Conservation (phyloP, 2,329 filamentous ascomycete species). For the Colletotrichum sp. region DNA sequence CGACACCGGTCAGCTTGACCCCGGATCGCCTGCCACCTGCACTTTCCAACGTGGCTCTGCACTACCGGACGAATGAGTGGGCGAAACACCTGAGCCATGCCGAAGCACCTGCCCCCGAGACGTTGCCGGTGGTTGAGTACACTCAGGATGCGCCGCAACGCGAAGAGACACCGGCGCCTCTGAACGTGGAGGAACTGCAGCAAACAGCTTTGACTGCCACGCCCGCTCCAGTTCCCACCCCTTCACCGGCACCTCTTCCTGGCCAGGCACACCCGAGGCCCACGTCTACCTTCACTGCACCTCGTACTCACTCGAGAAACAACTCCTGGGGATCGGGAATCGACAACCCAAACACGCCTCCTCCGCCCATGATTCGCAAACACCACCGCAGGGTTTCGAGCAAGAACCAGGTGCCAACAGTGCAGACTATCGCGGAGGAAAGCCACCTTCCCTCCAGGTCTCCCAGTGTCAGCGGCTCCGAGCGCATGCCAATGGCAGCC, state of each 20-base stretch:
- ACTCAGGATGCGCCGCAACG: slow-evolving; percentile 29
- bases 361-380: background rate
- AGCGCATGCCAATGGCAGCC: slow-evolving; percentile 13
- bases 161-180: slow-evolving; percentile 62
- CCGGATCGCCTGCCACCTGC: slow-evolving; percentile 71
- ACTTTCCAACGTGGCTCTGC: slow-evolving; percentile 77
- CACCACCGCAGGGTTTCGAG: slow-evolving; percentile 19
- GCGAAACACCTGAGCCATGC: slow-evolving; percentile 85
- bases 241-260: slow-evolving; percentile 32
- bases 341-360: background rate
- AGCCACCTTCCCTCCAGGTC: background rate
- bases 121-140: slow-evolving; percentile 56
- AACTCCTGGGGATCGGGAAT: slow-evolving; percentile 15
- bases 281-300: slow-evolving; percentile 27
- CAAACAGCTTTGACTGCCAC: slow-evolving; percentile 63
- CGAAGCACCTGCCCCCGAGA: slow-evolving; percentile 72
- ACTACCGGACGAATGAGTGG: slow-evolving; percentile 95
- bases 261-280: slow-evolving; percentile 22
- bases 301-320: slow-evolving; percentile 5
- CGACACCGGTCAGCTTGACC: slow-evolving; percentile 55
- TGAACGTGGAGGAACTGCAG: slow-evolving; percentile 69
- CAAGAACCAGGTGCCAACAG: slow-evolving; percentile 5
- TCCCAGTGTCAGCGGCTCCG: slow-evolving; percentile 4
- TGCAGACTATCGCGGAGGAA: slow-evolving; percentile 14
- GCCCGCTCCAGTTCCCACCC: slow-evolving; percentile 37